Percentiles rank a stretch among this genome's conserved stretches.
These are phyloP conservation scores for Nicotiana tomentosiformis DNA, from an alignment of 257 asterid species.

Conservation along the genomic window DNA sequence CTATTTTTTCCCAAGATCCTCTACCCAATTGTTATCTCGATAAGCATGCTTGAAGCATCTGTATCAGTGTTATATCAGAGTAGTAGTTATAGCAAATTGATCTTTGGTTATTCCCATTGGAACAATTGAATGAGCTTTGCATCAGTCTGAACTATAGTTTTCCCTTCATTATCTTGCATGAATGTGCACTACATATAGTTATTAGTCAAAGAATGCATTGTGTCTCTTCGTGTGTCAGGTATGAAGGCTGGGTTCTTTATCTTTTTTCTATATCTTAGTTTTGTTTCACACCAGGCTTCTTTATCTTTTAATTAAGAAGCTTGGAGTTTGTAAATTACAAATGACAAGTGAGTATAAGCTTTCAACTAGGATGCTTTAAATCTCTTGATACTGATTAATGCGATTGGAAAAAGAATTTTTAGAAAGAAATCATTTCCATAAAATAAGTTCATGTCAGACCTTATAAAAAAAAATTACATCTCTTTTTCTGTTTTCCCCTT, in stretches of 20 bases:
- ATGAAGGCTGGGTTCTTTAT: background rate
- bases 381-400: no score
- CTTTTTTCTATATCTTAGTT: background rate
- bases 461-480: no score
- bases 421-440: no score
- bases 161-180: background rate
- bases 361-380: no score
- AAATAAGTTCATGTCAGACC: no score
- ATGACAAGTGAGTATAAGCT: no score
- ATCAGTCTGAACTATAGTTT: background rate
- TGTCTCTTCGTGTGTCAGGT: background rate
- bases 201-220: background rate
- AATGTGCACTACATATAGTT: background rate
- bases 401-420: no score
- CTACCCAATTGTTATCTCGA: background rate
- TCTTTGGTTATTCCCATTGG: background rate
- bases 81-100: conserved; percentile 4
- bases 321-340: background rate
- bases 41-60: background rate
- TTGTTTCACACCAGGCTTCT: background rate
- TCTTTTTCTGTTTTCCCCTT: no score
- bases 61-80: background rate
- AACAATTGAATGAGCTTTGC: background rate
- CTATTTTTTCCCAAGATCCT: background rate
- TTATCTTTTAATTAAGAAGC: background rate